Conservation (phyloP, 208 protist genomes). For the Angomonas ambiguus region DNA sequence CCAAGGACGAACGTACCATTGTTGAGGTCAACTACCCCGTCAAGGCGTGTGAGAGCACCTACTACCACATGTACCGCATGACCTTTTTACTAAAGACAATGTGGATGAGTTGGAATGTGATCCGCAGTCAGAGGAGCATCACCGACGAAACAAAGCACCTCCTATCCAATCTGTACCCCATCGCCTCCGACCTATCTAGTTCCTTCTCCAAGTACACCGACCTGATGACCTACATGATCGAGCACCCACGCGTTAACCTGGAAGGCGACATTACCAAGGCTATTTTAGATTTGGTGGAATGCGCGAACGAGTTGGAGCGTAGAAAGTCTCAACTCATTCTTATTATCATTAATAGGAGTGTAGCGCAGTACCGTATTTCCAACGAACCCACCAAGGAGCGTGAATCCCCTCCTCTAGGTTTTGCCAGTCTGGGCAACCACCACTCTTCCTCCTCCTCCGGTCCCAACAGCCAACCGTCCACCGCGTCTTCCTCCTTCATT, state of each 20-base stretch:
- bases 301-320: slow-evolving; percentile 50
- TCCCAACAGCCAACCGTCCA: not conserved
- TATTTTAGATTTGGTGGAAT: slow-evolving; percentile 60
- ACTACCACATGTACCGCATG: slow-evolving; percentile 77
- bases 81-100: slow-evolving; percentile 71
- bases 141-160: slow-evolving; percentile 46
- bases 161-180: slow-evolving; percentile 54
- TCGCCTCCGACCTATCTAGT: slow-evolving; percentile 50
- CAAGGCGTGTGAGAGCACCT: slow-evolving; percentile 57
- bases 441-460: not conserved
- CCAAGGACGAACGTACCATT: slow-evolving; percentile 66
- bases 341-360: slow-evolving; percentile 56
- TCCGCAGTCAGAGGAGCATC: slow-evolving; percentile 60
- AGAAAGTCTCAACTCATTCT: slow-evolving; percentile 85
- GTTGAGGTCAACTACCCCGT: slow-evolving; percentile 68
- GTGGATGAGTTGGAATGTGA: slow-evolving; percentile 79
- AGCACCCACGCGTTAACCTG: slow-evolving; percentile 51
- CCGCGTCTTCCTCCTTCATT: not conserved
- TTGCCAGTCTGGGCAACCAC: not conserved
- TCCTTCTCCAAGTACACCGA: slow-evolving; percentile 61
- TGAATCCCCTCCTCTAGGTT: not conserved
- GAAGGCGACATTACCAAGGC: slow-evolving; percentile 70
- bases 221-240: slow-evolving; percentile 66
- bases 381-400: slow-evolving; percentile 1
- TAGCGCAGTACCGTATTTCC: slow-evolving; percentile 25